Base-by-base conservation (phyloP, 352 stramenopile species). In the Phytopythium helicoides region DNA sequence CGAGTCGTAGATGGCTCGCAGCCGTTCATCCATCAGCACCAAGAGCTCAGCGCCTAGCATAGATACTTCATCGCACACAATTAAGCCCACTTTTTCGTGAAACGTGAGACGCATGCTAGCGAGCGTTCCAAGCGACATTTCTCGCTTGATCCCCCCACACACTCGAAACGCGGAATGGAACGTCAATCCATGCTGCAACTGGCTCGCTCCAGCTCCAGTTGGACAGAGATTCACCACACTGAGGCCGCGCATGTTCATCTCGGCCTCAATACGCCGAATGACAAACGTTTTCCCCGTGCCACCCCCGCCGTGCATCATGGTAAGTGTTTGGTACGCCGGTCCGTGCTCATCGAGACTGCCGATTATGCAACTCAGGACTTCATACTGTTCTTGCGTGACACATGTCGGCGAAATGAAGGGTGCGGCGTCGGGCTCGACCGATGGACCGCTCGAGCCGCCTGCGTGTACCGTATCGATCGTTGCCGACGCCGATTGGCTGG, bases 11-110 rank as follows among this genome's bases (percentile, higher is more conserved):
- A 66, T 56, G 3, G 44, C 38, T 16, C 57, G 23, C 14, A 71
- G n/a, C 0, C 56, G 39, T 3, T 10, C 11, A 18, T 66, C 57
- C 0, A 71, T 34, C 0, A 71, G 22, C 6, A 56, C 46, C 1
- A 71, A 25, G 26, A 57, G 41, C 14, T 42, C 36, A 1, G 54
- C 12, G 10, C 42, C 47, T 8, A 66, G 14, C 62, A 71, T 66
- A 0, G 57, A 66, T 12, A 71, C 38, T 16, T 70, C 56, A 14
- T 65, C 56, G 0, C 59, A 38, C 0, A 70, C 53, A 16, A 70
- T 49, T 5, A 70, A 31, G 8, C 26, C 16, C 18, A 62, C 42
- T 4, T 21, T n/a, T 34, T 65, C 34, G 0, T 47, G 62, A 22
- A 70, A 66, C 0, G 45, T 62, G 0, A 62, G n/a, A 0, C 47